These are phyloP conservation scores for Cyberlindnera samutprakarnensis DNA, from an alignment of 805 yeast genomes.

Conservation along the genomic window DNA sequence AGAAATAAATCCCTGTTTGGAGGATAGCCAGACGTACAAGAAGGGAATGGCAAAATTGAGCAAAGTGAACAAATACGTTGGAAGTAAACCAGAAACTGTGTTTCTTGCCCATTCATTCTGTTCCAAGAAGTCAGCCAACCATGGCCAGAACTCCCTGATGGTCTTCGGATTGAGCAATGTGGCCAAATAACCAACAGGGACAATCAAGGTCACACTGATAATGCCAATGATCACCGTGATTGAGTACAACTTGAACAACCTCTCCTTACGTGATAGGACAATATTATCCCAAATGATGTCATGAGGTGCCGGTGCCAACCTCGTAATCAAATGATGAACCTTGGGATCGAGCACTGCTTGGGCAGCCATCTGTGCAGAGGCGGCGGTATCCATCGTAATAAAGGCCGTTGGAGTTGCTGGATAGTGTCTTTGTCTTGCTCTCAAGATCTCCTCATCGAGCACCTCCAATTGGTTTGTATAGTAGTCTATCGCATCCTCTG, in stretches of 20 bases:
- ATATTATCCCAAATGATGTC: conserved; percentile 92
- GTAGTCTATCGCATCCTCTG: conserved; percentile 76
- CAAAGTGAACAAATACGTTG: conserved; percentile 84
- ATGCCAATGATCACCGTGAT: conserved; percentile 64
- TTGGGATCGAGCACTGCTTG: conserved; percentile 92
- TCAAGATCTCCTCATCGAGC: conserved; percentile 61
- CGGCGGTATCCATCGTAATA: conserved; percentile 90
- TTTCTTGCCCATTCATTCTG: conserved; percentile 65
- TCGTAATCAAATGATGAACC: conserved; percentile 73
- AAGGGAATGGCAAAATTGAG: conserved; percentile 81
- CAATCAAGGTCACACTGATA: conserved; percentile 62
- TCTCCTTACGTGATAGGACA: conserved; percentile 68
- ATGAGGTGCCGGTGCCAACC: conserved; percentile 91
- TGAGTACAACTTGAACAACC: conserved; percentile 54
- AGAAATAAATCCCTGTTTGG: conserved; percentile 82
- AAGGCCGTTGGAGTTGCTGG: conserved; percentile 88
- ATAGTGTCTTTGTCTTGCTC: conserved; percentile 61
- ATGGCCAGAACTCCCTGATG: conserved; percentile 76
- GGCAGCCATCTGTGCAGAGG: conserved; percentile 93
- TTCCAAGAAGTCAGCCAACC: conserved; percentile 59
- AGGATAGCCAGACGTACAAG: conserved; percentile 75
- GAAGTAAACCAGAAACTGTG: conserved; percentile 80
- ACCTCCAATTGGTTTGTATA: conserved; percentile 60
- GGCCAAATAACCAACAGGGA: conserved; percentile 82
- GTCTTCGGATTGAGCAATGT: conserved; percentile 73